phyloP scores from a whole-genome alignment of 2,329 filamentous ascomycete genomes.

The Aspergillus sp. region DNA sequence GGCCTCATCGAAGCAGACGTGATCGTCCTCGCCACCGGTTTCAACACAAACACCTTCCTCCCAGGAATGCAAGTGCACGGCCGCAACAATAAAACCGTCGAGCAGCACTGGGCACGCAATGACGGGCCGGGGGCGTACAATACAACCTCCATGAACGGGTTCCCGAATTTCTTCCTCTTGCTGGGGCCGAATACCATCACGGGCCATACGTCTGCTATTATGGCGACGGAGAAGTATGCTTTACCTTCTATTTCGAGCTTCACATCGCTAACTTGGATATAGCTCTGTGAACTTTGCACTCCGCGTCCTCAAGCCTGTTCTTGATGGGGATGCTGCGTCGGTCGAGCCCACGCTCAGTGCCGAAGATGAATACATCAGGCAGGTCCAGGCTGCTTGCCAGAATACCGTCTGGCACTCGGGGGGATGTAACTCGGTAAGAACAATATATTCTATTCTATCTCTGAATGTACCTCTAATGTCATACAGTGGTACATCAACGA shows the following conservation, averaged over 20 bases:
- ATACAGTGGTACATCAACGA: slow-evolving; percentile 26
- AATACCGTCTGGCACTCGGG: slow-evolving; percentile 46
- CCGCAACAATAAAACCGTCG: neutral
- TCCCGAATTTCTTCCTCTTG: slow-evolving; percentile 6
- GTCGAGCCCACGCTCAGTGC: slow-evolving; percentile 50
- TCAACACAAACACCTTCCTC: slow-evolving; percentile 2
- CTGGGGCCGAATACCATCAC: slow-evolving; percentile 20
- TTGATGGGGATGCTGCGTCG: slow-evolving; percentile 43
- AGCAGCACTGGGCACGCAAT: slow-evolving; percentile 25
- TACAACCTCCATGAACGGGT: neutral
- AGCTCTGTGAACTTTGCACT: slow-evolving; percentile 58
- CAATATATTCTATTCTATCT: too few relatives aligned
- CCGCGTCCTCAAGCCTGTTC: slow-evolving; percentile 56
- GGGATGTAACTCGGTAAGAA: slow-evolving; percentile 28
- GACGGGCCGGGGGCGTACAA: slow-evolving; percentile 9
- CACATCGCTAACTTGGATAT: neutral
- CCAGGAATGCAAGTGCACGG: neutral
- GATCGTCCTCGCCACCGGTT: slow-evolving; percentile 10
- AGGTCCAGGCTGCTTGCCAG: slow-evolving; percentile 47
- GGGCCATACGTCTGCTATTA: slow-evolving; percentile 52
- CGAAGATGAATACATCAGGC: slow-evolving; percentile 45
- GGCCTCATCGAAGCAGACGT: slow-evolving; percentile 8
- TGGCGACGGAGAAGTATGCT: slow-evolving; percentile 56
- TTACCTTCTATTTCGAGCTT: too few relatives aligned
- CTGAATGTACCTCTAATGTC: too few relatives aligned